A percentile compares a stretch with the other conserved stretches of the same genome.
Evolutionary conservation across 139 green algal species (phyloP).

Genomic region (Coccomyxa sp.): DNA sequence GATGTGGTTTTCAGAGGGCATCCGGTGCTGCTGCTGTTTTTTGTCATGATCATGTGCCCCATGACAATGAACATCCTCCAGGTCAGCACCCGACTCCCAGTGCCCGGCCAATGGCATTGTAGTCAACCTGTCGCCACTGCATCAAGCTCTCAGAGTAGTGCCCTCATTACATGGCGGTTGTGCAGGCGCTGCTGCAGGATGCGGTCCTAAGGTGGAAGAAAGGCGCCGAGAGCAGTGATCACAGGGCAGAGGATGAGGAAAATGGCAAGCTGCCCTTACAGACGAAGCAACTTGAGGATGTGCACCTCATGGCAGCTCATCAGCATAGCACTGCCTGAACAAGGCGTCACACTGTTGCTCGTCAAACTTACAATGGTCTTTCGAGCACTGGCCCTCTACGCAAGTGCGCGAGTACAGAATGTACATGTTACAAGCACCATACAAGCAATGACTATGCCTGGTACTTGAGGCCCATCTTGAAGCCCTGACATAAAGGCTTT

Average conservation of each 20-base stretch:
- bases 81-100: conserved; percentile 5
- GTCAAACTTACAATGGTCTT: neutral
- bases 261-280: neutral
- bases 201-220: conserved; percentile 29
- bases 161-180: neutral
- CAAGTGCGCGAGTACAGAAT: no score
- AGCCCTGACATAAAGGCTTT: no score
- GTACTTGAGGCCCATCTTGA: no score
- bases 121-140: neutral
- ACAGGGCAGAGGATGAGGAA: neutral
- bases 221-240: neutral
- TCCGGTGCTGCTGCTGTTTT: conserved; percentile 36
- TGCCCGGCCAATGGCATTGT: neutral
- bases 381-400: no score
- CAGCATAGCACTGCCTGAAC: neutral
- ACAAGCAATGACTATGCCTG: no score
- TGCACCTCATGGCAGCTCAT: neutral
- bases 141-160: neutral
- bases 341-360: neutral
- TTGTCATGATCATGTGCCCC: conserved; percentile 57
- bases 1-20: conserved; percentile 41
- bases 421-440: no score
- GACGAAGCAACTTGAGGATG: neutral
- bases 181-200: conserved; percentile 34
- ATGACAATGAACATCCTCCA: conserved; percentile 55